phyloP scores from a whole-genome alignment of 2,329 filamentous ascomycete genomes.

The Didymella arachidicola region DNA sequence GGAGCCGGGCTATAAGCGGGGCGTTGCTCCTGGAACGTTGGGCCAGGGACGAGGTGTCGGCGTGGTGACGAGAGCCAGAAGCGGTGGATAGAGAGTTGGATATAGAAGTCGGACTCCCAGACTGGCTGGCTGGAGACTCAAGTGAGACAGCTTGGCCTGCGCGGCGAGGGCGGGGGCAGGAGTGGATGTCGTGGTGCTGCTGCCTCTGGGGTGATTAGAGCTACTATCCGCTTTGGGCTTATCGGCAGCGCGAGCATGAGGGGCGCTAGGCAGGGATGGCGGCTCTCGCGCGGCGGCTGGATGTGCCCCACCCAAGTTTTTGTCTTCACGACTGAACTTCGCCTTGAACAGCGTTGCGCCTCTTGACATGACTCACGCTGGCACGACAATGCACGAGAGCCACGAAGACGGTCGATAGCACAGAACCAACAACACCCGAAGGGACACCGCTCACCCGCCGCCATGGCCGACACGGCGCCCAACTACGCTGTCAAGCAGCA shows the following conservation, averaged over 20 bases:
- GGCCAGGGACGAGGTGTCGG: neutral
- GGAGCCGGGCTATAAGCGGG: slow-evolving; percentile 22
- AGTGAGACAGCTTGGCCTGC: slow-evolving; percentile 11
- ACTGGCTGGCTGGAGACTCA: slow-evolving; percentile 7
- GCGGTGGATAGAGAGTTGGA: neutral
- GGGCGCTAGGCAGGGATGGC: slow-evolving; percentile 2
- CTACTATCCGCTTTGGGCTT: slow-evolving; percentile 20
- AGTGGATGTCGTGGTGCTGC: slow-evolving; percentile 8
- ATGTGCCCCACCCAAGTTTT: slow-evolving; percentile 33
- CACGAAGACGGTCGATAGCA: slow-evolving; percentile 28
- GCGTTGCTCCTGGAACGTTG: slow-evolving; percentile 3
- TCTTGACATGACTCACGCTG: slow-evolving; percentile 33
- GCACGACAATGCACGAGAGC: slow-evolving; percentile 30
- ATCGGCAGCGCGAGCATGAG: slow-evolving; percentile 19
- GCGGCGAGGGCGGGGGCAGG: slow-evolving; percentile 5
- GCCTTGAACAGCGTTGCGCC: slow-evolving; percentile 12
- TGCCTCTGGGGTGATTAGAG: slow-evolving; percentile 15
- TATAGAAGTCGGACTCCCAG: neutral
- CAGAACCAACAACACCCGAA: slow-evolving; percentile 2
- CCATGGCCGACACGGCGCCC: slow-evolving; percentile 34
- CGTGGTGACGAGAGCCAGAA: slow-evolving; percentile 6
- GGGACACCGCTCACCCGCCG: slow-evolving; percentile 15
- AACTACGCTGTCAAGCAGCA: slow-evolving; percentile 73
- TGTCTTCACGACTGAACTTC: slow-evolving; percentile 27
- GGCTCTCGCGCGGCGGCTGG: slow-evolving; percentile 8